phyloP scores from a whole-genome alignment of 2,329 filamentous ascomycete species.

The Clonostachys rosea region DNA sequence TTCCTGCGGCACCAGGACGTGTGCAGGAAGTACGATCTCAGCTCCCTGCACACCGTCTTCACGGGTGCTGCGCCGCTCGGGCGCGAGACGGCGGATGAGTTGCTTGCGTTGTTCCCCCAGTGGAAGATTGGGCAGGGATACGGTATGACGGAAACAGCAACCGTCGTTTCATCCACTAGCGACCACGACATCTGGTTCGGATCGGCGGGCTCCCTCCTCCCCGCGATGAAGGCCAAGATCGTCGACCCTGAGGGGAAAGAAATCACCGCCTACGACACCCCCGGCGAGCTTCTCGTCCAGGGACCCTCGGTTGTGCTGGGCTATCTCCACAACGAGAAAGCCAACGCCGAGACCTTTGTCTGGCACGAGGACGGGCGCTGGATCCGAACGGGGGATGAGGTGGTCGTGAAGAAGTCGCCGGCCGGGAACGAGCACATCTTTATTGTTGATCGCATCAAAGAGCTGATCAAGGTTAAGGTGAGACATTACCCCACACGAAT shows the following conservation, averaged over 20 bases:
- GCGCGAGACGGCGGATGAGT: constrained; percentile 59
- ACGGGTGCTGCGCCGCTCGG: constrained; percentile 74
- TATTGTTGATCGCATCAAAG: constrained; percentile 68
- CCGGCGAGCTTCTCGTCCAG: constrained; percentile 73
- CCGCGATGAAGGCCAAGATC: constrained; percentile 60
- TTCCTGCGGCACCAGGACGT: constrained; percentile 60
- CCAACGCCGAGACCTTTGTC: constrained; percentile 70
- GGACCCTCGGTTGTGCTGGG: constrained; percentile 70
- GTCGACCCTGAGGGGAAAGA: constrained; percentile 62
- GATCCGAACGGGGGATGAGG: constrained; percentile 79
- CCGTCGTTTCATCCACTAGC: constrained; percentile 59
- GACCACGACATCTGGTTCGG: constrained; percentile 64
- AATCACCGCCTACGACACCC: constrained; percentile 59
- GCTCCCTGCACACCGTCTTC: constrained; percentile 59
- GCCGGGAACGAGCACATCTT: constrained; percentile 71
- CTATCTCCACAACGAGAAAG: constrained; percentile 77
- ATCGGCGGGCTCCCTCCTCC: constrained; percentile 66
- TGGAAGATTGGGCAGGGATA: constrained; percentile 71
- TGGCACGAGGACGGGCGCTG: constrained; percentile 59
- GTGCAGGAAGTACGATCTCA: constrained; percentile 63
- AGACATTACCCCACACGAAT: constrained; percentile 1
- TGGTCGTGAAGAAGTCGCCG: constrained; percentile 55
- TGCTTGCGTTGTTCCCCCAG: constrained; percentile 57
- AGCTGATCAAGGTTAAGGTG: constrained; percentile 70
- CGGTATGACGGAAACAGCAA: constrained; percentile 75